phyloP scores from a whole-genome alignment of 805 yeast species.

The Wickerhamomyces canadensis region DNA sequence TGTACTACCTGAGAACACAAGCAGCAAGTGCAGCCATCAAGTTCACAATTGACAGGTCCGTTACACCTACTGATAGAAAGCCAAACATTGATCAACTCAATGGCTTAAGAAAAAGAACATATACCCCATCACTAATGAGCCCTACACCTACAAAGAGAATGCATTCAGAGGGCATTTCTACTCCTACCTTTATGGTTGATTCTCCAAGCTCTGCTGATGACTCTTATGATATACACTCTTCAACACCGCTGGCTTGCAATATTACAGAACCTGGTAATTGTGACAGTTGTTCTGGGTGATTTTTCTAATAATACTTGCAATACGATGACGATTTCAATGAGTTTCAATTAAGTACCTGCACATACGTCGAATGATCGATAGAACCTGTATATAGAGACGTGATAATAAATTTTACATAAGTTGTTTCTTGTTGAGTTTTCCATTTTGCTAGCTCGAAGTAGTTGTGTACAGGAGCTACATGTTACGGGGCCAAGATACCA shows the following conservation, averaged over 20 bases:
- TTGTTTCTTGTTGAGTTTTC: too few relatives aligned
- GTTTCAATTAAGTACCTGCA: too few relatives aligned
- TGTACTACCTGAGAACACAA: conserved; percentile 93
- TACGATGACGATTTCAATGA: too few relatives aligned
- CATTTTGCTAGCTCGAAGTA: too few relatives aligned
- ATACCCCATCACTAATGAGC: conserved; percentile 3
- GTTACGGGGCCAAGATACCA: too few relatives aligned
- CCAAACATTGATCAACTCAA: neutral
- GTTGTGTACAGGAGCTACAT: too few relatives aligned
- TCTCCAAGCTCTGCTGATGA: neutral
- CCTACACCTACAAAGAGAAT: neutral
- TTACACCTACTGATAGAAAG: conserved; percentile 69
- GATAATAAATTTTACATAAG: too few relatives aligned
- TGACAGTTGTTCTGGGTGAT: conserved; percentile 34
- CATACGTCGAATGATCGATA: too few relatives aligned
- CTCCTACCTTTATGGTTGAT: too few relatives aligned
- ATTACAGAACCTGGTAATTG: conserved; percentile 24
- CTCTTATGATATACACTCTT: conserved; percentile 12
- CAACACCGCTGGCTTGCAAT: conserved; percentile 15
- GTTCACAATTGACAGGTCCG: conserved; percentile 82
- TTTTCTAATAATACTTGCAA: too few relatives aligned
- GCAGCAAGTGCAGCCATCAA: conserved; percentile 96
- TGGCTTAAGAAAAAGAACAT: conserved; percentile 7
- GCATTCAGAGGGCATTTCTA: too few relatives aligned
- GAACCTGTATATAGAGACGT: too few relatives aligned